These are phyloP conservation scores for Trichoderma semiorbis DNA, from an alignment of 2,329 filamentous ascomycete genomes.

Conservation along the genomic window DNA sequence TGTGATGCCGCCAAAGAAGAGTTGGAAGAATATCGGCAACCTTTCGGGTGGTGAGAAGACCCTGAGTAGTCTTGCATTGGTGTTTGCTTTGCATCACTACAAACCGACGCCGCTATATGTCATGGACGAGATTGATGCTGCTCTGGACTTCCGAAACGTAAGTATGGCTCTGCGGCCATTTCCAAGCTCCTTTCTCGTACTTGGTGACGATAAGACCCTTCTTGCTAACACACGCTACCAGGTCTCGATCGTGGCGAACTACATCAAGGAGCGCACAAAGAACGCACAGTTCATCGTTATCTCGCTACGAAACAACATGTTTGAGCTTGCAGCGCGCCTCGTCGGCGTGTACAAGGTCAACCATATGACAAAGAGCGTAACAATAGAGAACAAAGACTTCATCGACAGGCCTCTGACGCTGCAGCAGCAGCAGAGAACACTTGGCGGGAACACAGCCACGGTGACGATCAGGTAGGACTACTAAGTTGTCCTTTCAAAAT, in stretches of 20 bases:
- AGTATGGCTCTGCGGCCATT: constrained; percentile 40
- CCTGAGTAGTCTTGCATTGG: constrained; percentile 82
- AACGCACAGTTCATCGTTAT: constrained; percentile 99
- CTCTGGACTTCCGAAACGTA: constrained; percentile 95
- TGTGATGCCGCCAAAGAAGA: constrained; percentile 99
- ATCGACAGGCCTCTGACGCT: constrained; percentile 45
- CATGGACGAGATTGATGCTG: constrained; percentile 99
- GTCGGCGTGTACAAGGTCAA: constrained; percentile 99
- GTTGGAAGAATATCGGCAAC: constrained; percentile 99
- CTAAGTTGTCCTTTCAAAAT: neutral
- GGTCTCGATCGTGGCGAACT: constrained; percentile 96
- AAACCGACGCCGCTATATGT: constrained; percentile 97
- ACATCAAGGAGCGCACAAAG: constrained; percentile 98
- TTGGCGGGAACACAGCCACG: constrained; percentile 31
- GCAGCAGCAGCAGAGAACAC: constrained; percentile 30
- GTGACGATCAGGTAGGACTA: constrained; percentile 33
- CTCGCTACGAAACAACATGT: constrained; percentile 98
- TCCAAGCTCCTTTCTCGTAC: constrained; percentile 8
- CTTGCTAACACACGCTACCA: constrained; percentile 33
- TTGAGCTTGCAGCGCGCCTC: constrained; percentile 90
- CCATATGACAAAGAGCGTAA: constrained; percentile 94
- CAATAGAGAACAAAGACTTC: constrained; percentile 81
- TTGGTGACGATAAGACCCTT: constrained; percentile 22
- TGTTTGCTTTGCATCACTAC: constrained; percentile 98
- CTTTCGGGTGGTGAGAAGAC: constrained; percentile 97